phyloP scores from a whole-genome alignment of 352 stramenopile genomes.

The Elongisporangium anandrum region DNA sequence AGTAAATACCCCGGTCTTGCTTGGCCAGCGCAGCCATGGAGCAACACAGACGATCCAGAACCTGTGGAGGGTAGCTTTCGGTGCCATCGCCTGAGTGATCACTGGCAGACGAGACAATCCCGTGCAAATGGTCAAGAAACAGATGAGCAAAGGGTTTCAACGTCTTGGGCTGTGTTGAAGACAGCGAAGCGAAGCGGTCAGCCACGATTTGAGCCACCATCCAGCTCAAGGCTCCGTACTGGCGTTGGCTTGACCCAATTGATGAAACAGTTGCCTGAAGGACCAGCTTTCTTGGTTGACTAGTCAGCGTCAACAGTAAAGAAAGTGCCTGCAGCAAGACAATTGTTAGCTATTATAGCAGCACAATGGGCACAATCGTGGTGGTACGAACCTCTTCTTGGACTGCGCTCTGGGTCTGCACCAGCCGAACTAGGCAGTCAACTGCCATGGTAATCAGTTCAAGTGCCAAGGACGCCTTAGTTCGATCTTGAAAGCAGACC shows the following conservation, averaged over 20 bases:
- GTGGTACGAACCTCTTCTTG: conserved; percentile 52
- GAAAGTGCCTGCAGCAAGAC: conserved; percentile 40
- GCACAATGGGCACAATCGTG: conserved; percentile 1
- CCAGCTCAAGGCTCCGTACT: conserved; percentile 32
- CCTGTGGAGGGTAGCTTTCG: conserved; percentile 42
- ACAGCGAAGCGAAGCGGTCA: conserved; percentile 35
- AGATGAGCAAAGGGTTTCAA: conserved; percentile 64
- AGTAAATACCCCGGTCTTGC: conserved; percentile 62
- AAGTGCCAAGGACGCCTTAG: conserved; percentile 20
- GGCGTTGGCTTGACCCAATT: not conserved
- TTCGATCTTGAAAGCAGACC: conserved; percentile 34
- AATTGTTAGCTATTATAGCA: not conserved
- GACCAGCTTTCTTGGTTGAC: conserved; percentile 58
- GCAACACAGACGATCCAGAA: conserved; percentile 61
- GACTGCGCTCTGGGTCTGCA: conserved; percentile 30
- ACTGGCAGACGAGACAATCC: conserved; percentile 40
- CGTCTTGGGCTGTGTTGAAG: conserved; percentile 22
- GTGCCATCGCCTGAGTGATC: conserved; percentile 16
- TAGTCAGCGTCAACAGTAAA: conserved; percentile 61
- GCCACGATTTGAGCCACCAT: conserved; percentile 59
- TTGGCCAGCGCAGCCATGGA: conserved; percentile 67
- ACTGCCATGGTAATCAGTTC: conserved; percentile 37
- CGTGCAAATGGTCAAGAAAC: conserved; percentile 75
- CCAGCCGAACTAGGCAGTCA: conserved; percentile 27
- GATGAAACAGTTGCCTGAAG: conserved; percentile 5